Evolutionary conservation across 2,329 filamentous ascomycete genomes (phyloP), one percentile per base, ranked within the genome.

Genomic region (Trichophyton benhamiae): DNA sequence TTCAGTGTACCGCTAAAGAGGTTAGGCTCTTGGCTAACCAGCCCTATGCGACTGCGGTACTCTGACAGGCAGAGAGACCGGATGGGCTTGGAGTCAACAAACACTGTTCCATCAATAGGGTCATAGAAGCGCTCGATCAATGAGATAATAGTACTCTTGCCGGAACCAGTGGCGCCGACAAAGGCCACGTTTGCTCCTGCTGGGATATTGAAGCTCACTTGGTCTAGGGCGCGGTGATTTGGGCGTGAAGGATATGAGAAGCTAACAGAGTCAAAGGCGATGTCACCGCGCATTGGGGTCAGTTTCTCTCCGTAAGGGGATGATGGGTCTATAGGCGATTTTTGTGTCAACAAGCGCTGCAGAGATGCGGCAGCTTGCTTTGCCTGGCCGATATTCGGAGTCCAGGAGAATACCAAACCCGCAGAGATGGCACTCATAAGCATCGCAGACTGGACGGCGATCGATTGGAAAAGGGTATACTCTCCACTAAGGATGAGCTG

Each of bases 121-220:
- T 88, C 85, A n/a, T 90, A 76, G 75, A 90, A 89, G 20, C 87
- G 84, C 79, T 90, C 89, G 0, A 90, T 76, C 0, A 87, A 86
- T 0, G 90, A 78, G 0, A 87, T 89, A 27, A 90, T 74, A 0
- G 85, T 87, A 0, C 85, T 88, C 72, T 90, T 90, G 63, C 87
- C 87, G 0, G 87, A 86, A 7, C 87, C 87, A 0, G 87, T 90
- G n/a, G 87, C 82, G 8, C 87, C 87, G 3, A 91, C 85, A 15
- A 80, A 74, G 1, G 78, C 79, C 13, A 70, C 75, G 65, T 77
- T 78, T 60, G 73, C 65, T 3, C 73, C 73, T 0, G 72, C 69
- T 8, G 62, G 64, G 30, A 87, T 80, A 1, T 78, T 77, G 25
- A 88, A 75, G 3, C 77, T 80, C 30, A 87, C 71, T 2, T 77